Evolutionary conservation across 768 basidiomycete genomes (phyloP), one percentile per base, ranked within the genome.

Genomic region (Amanita thiersii): DNA sequence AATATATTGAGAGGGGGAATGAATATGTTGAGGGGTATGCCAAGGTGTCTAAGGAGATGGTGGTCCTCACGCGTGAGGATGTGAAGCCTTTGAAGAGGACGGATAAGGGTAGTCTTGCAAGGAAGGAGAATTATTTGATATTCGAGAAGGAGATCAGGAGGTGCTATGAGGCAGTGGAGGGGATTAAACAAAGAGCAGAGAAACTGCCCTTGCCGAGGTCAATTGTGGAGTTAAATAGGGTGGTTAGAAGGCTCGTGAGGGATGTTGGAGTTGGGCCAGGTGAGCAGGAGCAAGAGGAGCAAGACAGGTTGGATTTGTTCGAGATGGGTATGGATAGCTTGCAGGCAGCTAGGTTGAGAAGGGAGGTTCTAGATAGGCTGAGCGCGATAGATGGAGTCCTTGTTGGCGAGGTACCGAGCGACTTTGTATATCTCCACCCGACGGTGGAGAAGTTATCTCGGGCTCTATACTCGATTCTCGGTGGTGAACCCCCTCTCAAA

Each of bases 291-390:
- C 25, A 18, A n/a, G 12, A 20, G 4, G 5, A 3, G n/a, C 14
- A 23, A 4, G 54, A 60, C 30, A 49, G 53, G 9, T 39, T 50
- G 11, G 64, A 66, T 44, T 62, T 68, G 40, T 66, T 68, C 42
- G 64, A 66, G 49, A 52, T 50, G 1, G 66, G 66, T 1, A 63
- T 68, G 64, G 65, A 66, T 43, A 65, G 64, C 39, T 39, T 66
- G 21, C 66, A 66, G 33, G 63, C 65, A 8, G 60, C 50, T 34
- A 47, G 61, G 10, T 51, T 68, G 15, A 58, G 59, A n/a, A 54
- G 59, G 5, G 51, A 54, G 5, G 47, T 64, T 31, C 33, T 60
- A 6, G 52, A 48, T 19, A 43, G 50, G 19, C 49, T 62, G 6
- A 53, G 50, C 10, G 50, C 46, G 15, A 60, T 58, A 3, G 15